Conservation (phyloP, 2,329 filamentous ascomycete species). For the Alternaria tenuissima region DNA sequence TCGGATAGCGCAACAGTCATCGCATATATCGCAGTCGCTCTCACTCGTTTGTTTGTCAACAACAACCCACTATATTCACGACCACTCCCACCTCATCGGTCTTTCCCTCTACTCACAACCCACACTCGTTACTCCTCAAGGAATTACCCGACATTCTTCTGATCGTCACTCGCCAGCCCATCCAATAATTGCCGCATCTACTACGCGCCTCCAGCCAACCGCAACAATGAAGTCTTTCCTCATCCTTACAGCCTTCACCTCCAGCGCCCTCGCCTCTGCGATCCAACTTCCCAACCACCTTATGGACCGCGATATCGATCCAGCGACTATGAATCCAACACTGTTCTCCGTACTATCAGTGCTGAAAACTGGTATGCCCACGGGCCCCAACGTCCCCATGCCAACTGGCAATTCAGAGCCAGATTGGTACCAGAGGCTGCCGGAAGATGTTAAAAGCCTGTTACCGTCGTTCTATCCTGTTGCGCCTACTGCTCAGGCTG, state of each 20-base stretch:
- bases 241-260: slow-evolving; percentile 8
- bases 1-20: background rate
- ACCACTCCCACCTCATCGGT: slow-evolving; percentile 2
- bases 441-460: slow-evolving; percentile 21
- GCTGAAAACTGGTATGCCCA: slow-evolving; percentile 25
- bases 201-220: background rate
- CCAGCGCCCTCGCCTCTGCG: background rate
- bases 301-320: slow-evolving; percentile 18
- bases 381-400: slow-evolving; percentile 4
- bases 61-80: background rate
- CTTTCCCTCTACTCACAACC: background rate
- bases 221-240: slow-evolving; percentile 13
- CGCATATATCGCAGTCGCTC: slow-evolving; percentile 2
- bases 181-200: background rate
- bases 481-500: background rate
- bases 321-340: slow-evolving; percentile 23
- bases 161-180: background rate
- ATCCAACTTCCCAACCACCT: background rate
- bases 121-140: background rate
- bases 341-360: slow-evolving; percentile 26
- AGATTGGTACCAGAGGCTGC: slow-evolving; percentile 25
- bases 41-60: slow-evolving; percentile 21
- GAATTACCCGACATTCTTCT: slow-evolving; percentile 1
- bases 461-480: slow-evolving; percentile 23
- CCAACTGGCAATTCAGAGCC: slow-evolving; percentile 18